Evolutionary conservation across 371 early-diverging fungal species (phyloP).

Genomic region (Batkoa obscura): DNA sequence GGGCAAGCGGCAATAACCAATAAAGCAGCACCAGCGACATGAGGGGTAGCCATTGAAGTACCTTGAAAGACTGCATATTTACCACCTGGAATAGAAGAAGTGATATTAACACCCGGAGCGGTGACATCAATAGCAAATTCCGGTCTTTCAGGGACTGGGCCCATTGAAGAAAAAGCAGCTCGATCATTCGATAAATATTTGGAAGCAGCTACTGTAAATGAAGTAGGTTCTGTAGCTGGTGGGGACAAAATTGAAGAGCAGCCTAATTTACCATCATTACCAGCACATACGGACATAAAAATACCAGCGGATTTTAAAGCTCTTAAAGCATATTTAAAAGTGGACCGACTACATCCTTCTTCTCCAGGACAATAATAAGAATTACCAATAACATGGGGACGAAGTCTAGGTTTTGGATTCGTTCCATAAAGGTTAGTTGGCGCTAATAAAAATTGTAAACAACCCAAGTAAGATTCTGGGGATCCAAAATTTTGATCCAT

Average conservation of each 20-base stretch:
- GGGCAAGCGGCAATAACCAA: slow-evolving; percentile 4
- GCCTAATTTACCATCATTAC: neutral
- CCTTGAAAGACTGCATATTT: slow-evolving; percentile 12
- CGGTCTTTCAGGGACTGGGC: neutral
- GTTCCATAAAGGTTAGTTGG: neutral
- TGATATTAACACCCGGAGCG: slow-evolving; percentile 15
- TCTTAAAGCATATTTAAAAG: neutral
- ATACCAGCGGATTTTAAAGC: neutral
- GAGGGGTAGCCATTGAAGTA: slow-evolving; percentile 58
- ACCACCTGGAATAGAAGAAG: slow-evolving; percentile 11
- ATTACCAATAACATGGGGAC: neutral
- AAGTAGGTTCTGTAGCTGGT: neutral
- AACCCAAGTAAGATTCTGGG: neutral
- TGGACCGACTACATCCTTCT: neutral
- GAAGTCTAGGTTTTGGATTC: neutral
- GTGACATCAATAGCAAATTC: slow-evolving; percentile 2
- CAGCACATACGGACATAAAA: neutral
- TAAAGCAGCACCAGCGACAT: slow-evolving; percentile 50
- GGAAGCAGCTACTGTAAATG: neutral
- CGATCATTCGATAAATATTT: neutral
- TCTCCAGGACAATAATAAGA: neutral
- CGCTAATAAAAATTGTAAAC: neutral
- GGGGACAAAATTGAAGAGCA: neutral
- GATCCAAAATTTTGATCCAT: neutral
- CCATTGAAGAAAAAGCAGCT: neutral